Conservation (phyloP, 2,329 filamentous ascomycete genomes). For the Blastomyces gilchristii region DNA sequence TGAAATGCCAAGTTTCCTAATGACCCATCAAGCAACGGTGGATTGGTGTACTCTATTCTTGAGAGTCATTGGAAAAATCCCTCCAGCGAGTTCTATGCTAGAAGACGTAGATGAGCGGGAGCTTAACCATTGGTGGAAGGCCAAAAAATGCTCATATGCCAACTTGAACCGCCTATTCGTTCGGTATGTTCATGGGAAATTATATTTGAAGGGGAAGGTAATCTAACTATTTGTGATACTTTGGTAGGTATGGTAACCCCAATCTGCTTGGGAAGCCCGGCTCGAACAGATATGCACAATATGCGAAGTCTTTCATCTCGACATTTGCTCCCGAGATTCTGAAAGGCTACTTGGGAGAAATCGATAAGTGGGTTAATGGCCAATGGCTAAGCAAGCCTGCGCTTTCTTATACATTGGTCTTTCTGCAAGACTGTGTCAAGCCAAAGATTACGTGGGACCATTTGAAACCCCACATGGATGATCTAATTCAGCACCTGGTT, state of each 20-base stretch:
- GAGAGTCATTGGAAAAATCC: slow-evolving; percentile 73
- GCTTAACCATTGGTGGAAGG: slow-evolving; percentile 97
- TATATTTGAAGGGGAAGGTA: background rate
- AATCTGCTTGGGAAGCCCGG: slow-evolving; percentile 62
- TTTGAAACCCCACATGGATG: slow-evolving; percentile 85
- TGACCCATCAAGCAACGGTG: slow-evolving; percentile 72
- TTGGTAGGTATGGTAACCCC: slow-evolving; percentile 74
- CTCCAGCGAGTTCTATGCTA: slow-evolving; percentile 66
- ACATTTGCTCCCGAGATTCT: slow-evolving; percentile 93
- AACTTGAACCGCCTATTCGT: slow-evolving; percentile 95
- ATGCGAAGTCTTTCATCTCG: slow-evolving; percentile 80
- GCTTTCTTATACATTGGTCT: slow-evolving; percentile 85
- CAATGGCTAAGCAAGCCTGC: slow-evolving; percentile 92
- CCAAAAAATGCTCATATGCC: slow-evolving; percentile 98
- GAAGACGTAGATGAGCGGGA: slow-evolving; percentile 80
- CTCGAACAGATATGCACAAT: slow-evolving; percentile 64
- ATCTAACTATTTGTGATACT: background rate
- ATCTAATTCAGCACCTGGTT: slow-evolving; percentile 84
- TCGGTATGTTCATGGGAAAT: slow-evolving; percentile 46
- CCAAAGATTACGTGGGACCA: slow-evolving; percentile 96
- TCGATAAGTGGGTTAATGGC: slow-evolving; percentile 97
- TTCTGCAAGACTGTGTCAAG: slow-evolving; percentile 93
- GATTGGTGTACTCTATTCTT: slow-evolving; percentile 96
- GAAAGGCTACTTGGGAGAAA: slow-evolving; percentile 85
- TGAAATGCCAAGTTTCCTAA: slow-evolving; percentile 68